Percentiles rank a stretch among this genome's conserved stretches.
Evolutionary conservation across 2,329 filamentous ascomycete species (phyloP).

Genomic region (Penicillium nordicum): DNA sequence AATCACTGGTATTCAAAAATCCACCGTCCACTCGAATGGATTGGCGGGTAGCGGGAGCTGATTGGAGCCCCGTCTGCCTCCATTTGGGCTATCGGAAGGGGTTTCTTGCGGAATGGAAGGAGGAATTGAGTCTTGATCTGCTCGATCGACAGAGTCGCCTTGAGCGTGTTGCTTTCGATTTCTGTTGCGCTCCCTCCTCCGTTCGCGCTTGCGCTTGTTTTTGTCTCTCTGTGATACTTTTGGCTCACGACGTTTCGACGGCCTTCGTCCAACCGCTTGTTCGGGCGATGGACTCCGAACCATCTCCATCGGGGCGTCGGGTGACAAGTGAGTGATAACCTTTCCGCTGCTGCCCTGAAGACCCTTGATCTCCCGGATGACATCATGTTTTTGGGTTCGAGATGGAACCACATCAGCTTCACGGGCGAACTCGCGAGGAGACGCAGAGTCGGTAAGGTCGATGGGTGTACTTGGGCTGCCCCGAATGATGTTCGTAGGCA

Average conservation of each 20-base stretch:
- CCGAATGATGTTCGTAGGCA: not conserved
- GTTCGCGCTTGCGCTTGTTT: not conserved
- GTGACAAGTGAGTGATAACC: not conserved
- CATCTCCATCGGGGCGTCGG: not conserved
- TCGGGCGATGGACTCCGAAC: not conserved
- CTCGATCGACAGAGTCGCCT: not conserved
- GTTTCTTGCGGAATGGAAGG: not conserved
- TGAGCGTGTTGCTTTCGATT: not conserved
- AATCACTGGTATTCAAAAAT: constrained; percentile 43
- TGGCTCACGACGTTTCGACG: not conserved
- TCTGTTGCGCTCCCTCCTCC: not conserved
- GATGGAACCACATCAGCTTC: too few relatives aligned
- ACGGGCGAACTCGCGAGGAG: not conserved
- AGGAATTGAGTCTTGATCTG: not conserved
- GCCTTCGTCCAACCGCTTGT: not conserved
- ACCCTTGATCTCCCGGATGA: not conserved
- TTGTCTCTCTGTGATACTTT: not conserved
- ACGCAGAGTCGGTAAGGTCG: not conserved
- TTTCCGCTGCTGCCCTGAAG: not conserved
- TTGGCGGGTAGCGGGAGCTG: constrained; percentile 12
- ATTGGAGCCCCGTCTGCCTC: not conserved
- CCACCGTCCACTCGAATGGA: constrained; percentile 22
- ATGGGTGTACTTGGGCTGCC: not conserved
- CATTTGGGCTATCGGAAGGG: not conserved
- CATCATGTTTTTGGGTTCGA: not conserved